Conservation (phyloP, 768 basidiomycete genomes). For the Lanmaoa rubissima region DNA sequence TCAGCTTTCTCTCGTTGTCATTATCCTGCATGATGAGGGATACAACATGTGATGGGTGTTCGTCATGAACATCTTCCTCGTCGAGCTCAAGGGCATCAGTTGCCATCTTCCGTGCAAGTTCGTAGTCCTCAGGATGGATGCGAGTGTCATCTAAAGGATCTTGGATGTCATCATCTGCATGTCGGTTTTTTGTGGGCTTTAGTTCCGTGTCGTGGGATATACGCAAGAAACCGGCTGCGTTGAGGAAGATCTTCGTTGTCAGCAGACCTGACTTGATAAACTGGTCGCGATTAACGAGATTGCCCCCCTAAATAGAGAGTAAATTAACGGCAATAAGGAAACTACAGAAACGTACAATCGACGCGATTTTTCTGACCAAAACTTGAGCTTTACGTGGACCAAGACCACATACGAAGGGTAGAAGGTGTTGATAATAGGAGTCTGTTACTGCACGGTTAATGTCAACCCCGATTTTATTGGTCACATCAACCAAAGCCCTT, state of each 20-base stretch:
- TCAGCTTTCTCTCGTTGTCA: slow-evolving; percentile 76
- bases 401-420: slow-evolving; percentile 90
- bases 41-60: slow-evolving; percentile 90
- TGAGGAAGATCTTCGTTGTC: slow-evolving; percentile 87
- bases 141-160: slow-evolving; percentile 95
- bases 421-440: slow-evolving; percentile 80
- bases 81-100: slow-evolving; percentile 96
- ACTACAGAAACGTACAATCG: slow-evolving; percentile 51
- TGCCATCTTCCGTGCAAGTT: slow-evolving; percentile 97
- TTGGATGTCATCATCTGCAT: slow-evolving; percentile 62
- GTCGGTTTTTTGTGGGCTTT: slow-evolving; percentile 58
- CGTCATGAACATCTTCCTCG: slow-evolving; percentile 91
- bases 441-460: slow-evolving; percentile 92
- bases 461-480: slow-evolving; percentile 93
- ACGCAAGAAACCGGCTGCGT: slow-evolving; percentile 88
- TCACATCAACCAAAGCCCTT: slow-evolving; percentile 83
- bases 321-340: background rate
- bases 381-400: slow-evolving; percentile 92
- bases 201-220: slow-evolving; percentile 72
- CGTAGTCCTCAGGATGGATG: slow-evolving; percentile 97
- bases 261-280: slow-evolving; percentile 80
- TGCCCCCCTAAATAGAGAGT: slow-evolving; percentile 64
- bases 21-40: slow-evolving; percentile 79
- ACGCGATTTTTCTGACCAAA: slow-evolving; percentile 75
- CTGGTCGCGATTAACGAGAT: slow-evolving; percentile 81